A percentile compares a stretch with the other conserved stretches of the same genome.
Evolutionary conservation across 106 monocot genomes (phyloP).

Genomic region (Platanthera zijinensis): DNA sequence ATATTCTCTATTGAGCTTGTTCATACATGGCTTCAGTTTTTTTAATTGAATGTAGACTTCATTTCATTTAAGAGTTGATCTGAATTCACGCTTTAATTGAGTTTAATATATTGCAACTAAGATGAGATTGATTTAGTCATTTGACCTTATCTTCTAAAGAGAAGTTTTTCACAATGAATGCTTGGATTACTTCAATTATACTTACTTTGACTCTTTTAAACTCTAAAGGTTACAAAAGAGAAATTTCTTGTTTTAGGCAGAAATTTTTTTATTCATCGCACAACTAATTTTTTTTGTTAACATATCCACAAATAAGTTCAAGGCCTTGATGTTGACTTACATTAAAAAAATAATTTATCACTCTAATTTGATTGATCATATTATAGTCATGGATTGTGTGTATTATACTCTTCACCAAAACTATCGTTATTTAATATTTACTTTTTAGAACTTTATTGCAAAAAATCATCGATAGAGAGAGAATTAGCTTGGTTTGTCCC

Average conservation of each 20-base stretch:
- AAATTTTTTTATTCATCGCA: too few species aligned
- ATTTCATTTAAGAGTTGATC: background rate
- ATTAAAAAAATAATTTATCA: background rate
- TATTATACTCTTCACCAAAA: background rate
- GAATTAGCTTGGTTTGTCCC: too few species aligned
- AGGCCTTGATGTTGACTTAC: background rate
- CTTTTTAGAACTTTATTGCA: too few species aligned
- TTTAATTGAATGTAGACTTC: background rate
- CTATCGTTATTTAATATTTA: too few species aligned
- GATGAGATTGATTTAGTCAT: background rate
- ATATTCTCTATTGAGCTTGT: background rate
- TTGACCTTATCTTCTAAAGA: background rate
- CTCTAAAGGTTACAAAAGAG: background rate
- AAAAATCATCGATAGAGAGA: too few species aligned
- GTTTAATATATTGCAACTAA: background rate
- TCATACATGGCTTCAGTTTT: background rate
- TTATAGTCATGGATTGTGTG: background rate
- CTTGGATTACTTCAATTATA: background rate
- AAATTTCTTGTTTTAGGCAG: too few species aligned
- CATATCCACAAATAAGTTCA: background rate
- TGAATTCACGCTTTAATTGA: background rate
- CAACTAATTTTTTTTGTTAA: background rate
- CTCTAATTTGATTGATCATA: background rate
- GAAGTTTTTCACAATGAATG: background rate
- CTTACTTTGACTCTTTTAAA: too few species aligned